phyloP scores from a whole-genome alignment of 1,284 basidiomycete species.

The Ustilago crameri region DNA sequence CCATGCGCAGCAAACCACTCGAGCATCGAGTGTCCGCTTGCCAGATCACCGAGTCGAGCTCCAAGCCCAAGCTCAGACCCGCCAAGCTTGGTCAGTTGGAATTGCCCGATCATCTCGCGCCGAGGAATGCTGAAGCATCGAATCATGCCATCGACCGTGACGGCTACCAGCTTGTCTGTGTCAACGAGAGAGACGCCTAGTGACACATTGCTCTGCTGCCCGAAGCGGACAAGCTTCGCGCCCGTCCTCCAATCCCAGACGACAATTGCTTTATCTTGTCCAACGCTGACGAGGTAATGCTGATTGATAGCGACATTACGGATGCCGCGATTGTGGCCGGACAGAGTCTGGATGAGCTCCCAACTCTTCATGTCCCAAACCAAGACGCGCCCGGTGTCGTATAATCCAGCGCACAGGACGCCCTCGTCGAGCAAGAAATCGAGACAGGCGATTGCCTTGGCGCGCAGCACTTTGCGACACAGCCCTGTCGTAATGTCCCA shows the following conservation, averaged over 20 bases:
- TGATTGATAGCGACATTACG: constrained; percentile 86
- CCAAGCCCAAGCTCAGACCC: constrained; percentile 59
- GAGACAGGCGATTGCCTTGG: constrained; percentile 88
- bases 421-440: constrained; percentile 86
- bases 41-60: constrained; percentile 42
- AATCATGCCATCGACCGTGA: constrained; percentile 91
- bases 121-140: constrained; percentile 86
- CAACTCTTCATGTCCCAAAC: constrained; percentile 45
- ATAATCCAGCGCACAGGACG: constrained; percentile 89
- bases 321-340: constrained; percentile 75
- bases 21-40: constrained; percentile 48
- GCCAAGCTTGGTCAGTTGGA: constrained; percentile 84
- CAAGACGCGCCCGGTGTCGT: constrained; percentile 78
- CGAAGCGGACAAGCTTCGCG: constrained; percentile 86
- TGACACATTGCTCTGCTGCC: constrained; percentile 90
- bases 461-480: constrained; percentile 81
- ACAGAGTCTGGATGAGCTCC: constrained; percentile 74
- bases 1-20: constrained; percentile 86
- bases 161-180: constrained; percentile 78
- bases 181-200: constrained; percentile 86
- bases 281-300: constrained; percentile 85
- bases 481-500: constrained; percentile 74
- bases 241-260: constrained; percentile 79
- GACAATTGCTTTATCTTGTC: constrained; percentile 87
- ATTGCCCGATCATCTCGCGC: constrained; percentile 89